Conservation (phyloP, 1,139 yeast species). For the Meyerozyma elateridarum region DNA sequence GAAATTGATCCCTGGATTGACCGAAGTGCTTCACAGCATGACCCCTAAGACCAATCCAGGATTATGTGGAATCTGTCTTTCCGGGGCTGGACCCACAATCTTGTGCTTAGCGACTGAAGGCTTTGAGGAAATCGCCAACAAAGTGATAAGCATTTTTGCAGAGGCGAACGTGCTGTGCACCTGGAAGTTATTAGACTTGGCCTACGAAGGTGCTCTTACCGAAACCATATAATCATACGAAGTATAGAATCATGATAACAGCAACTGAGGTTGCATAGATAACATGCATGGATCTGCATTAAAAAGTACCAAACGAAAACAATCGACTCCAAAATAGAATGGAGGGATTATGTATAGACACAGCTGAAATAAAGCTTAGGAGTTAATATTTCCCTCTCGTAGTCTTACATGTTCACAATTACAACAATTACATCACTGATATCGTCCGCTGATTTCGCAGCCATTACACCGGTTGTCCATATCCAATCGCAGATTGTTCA, state of each 20-base stretch:
- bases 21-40: slow-evolving; percentile 72
- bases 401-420: too few relatives aligned
- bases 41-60: slow-evolving; percentile 84
- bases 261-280: too few relatives aligned
- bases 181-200: slow-evolving; percentile 83
- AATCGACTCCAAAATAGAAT: too few relatives aligned
- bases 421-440: too few relatives aligned
- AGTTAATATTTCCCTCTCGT: too few relatives aligned
- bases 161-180: slow-evolving; percentile 65
- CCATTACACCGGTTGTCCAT: too few relatives aligned
- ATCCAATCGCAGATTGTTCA: too few relatives aligned
- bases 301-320: too few relatives aligned
- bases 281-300: too few relatives aligned
- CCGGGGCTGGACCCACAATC: slow-evolving; percentile 98
- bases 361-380: slow-evolving; percentile 5
- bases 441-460: too few relatives aligned
- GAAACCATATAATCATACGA: too few relatives aligned
- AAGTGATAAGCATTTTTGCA: slow-evolving; percentile 65
- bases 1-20: slow-evolving; percentile 83
- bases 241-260: too few relatives aligned
- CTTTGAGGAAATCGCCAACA: slow-evolving; percentile 77
- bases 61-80: slow-evolving; percentile 85
- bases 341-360: not conserved
- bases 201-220: slow-evolving; percentile 93
- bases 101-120: slow-evolving; percentile 87